Percentiles rank a stretch among this genome's conserved stretches.
Evolutionary conservation across 2,329 filamentous ascomycete genomes (phyloP).

Genomic region (Colletotrichum chrysophilum): DNA sequence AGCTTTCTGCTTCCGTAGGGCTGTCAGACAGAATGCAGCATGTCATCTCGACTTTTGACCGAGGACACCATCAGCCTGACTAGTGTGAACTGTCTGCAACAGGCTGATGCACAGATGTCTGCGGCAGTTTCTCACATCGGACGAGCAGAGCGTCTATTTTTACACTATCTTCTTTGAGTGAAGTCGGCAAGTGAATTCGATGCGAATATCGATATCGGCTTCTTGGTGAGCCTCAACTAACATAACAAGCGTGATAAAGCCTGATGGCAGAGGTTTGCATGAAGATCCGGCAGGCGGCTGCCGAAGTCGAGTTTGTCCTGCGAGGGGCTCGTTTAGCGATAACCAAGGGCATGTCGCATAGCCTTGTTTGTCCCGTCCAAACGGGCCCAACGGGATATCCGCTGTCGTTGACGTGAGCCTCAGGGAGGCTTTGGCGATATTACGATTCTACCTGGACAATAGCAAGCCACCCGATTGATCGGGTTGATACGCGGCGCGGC

Average conservation of each 20-base stretch:
- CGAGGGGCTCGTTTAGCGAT: neutral
- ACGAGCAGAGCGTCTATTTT: neutral
- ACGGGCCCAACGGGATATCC: neutral
- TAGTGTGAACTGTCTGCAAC: neutral
- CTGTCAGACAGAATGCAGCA: neutral
- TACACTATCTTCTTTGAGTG: neutral
- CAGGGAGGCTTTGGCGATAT: neutral
- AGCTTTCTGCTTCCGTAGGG: neutral
- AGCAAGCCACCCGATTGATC: neutral
- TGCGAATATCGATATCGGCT: neutral
- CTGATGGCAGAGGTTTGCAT: neutral
- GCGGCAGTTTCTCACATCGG: neutral
- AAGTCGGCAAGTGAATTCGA: neutral
- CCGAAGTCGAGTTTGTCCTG: neutral
- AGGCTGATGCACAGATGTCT: neutral
- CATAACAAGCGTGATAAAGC: neutral
- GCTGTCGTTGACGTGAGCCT: neutral
- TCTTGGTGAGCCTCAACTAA: neutral
- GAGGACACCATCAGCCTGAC: neutral
- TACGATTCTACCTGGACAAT: neutral
- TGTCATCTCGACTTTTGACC: neutral
- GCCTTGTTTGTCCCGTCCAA: neutral
- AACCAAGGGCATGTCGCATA: neutral
- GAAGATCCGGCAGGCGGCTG: conserved; percentile 3
- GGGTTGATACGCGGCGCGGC: neutral